A percentile compares a stretch with the other conserved stretches of the same genome.
Evolutionary conservation across 2,329 filamentous ascomycete genomes (phyloP).

Genomic region (Pyrenophora teres): DNA sequence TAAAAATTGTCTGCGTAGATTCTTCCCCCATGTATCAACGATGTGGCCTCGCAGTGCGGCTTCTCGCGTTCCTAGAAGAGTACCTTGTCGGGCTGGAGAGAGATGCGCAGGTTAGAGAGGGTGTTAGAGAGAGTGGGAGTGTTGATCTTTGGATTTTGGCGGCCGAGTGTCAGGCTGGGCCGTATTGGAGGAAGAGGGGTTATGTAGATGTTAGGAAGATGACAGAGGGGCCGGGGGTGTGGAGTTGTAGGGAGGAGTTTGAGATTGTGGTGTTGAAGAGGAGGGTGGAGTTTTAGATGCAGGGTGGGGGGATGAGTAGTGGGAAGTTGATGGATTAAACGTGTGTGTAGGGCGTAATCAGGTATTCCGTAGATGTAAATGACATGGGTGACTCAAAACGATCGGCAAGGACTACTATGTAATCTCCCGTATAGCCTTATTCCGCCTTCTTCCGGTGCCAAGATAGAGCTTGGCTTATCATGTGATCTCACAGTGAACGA

Average conservation of each 20-base stretch:
- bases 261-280: slow-evolving; percentile 31
- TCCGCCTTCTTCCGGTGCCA: too few species aligned
- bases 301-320: too few species aligned
- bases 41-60: slow-evolving; percentile 23
- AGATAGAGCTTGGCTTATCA: too few species aligned
- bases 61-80: slow-evolving; percentile 17
- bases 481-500: too few species aligned
- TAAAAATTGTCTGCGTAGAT: slow-evolving; percentile 33
- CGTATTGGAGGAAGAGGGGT: slow-evolving; percentile 35
- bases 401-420: too few species aligned
- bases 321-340: too few species aligned
- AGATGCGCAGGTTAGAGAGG: neutral
- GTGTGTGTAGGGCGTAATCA: too few species aligned
- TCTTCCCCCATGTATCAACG: slow-evolving; percentile 21
- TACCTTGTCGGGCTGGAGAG: slow-evolving; percentile 11
- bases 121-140: neutral
- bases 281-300: slow-evolving; percentile 14
- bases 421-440: too few species aligned
- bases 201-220: slow-evolving; percentile 24
- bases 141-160: slow-evolving; percentile 30
- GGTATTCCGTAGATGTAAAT: too few species aligned
- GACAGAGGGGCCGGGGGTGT: slow-evolving; percentile 14
- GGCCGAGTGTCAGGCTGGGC: slow-evolving; percentile 30
- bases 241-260: slow-evolving; percentile 29
- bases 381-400: too few species aligned